Evolutionary conservation across 345 rosid genomes (phyloP), one percentile per base, ranked within the genome.

Genomic region (Bruguiera sexangula): DNA sequence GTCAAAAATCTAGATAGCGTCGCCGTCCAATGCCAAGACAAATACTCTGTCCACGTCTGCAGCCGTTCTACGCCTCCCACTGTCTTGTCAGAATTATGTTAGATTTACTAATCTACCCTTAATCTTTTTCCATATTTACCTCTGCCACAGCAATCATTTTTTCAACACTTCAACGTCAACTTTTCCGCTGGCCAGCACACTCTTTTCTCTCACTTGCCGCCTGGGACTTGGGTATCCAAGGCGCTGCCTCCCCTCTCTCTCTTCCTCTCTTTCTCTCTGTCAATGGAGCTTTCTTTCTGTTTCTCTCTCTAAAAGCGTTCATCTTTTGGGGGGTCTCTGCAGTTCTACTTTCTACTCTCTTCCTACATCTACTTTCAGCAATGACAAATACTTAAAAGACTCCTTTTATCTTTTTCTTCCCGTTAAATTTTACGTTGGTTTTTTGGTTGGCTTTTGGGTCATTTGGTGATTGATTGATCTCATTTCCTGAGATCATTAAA

Each of bases 381-480:
- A 56, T 10, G 60, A 24, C 60, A 21, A 9, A 10, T 24, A 27
- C 60, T 56, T 27, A 24, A 56, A 4, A 56, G 31, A 15, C 31
- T 24, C 60, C 11, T 56, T 56, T 56, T 27, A 3, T 10, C 10
- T 24, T 24, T 7, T 19, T 52, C 6, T 54, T 21, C 29, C 29
- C 6, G 31, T 15, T 56, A 3, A 56, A 43, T 43, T 43, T 11
- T 43, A 15, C 4, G 13, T 1, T 43, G 48, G 0, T 43, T 11
- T 43, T 43, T 37, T 37, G 18, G 13, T 56, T 56, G 5, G 30
- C 29, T 56, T 56, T 15, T 9, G 30, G 60, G 60, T 56, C 62
- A 48, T 59, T 64, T 57, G 9, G 16, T 59, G 62, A 21, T 5
- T 36, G 22, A 7, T 52, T 54, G 64, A 59, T 76, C 71, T 76